These are phyloP conservation scores for Vinca major DNA, from an alignment of 305 asterid species.

Conservation along the genomic window DNA sequence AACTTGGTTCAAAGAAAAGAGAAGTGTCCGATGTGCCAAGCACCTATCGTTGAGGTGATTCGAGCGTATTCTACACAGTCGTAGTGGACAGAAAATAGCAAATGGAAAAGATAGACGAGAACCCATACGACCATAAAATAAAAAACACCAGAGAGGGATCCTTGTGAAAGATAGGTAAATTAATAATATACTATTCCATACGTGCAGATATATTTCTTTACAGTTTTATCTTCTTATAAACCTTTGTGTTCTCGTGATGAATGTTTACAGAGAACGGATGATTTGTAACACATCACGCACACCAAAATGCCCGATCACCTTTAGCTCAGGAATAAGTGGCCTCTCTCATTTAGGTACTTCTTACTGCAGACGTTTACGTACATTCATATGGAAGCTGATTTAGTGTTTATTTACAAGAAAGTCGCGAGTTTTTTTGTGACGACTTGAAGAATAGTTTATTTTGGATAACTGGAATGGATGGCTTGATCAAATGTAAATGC, in stretches of 20 bases:
- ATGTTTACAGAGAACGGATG: neutral
- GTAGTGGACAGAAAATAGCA: conserved; percentile 9
- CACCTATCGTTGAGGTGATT: conserved; percentile 68
- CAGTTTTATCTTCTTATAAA: neutral
- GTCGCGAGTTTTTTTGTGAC: conserved; percentile 20
- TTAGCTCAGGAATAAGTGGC: neutral
- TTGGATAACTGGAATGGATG: conserved; percentile 1
- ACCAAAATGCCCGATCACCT: neutral
- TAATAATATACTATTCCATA: neutral
- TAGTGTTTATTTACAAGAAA: conserved; percentile 4
- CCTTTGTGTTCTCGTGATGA: neutral
- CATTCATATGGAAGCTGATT: neutral
- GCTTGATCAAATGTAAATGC: neutral
- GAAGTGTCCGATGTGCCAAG: conserved; percentile 82
- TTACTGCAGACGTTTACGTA: neutral
- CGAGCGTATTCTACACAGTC: conserved; percentile 55
- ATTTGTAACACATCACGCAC: no score
- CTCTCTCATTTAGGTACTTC: conserved; percentile 7
- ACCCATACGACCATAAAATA: neutral
- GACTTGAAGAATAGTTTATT: conserved; percentile 17
- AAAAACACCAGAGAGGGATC: neutral
- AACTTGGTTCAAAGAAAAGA: conserved; percentile 36
- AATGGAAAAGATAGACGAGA: neutral
- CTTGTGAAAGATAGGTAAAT: conserved; percentile 29
- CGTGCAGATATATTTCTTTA: neutral